phyloP scores from a whole-genome alignment of 345 rosid genomes.

The Carallia pectinifolia region DNA sequence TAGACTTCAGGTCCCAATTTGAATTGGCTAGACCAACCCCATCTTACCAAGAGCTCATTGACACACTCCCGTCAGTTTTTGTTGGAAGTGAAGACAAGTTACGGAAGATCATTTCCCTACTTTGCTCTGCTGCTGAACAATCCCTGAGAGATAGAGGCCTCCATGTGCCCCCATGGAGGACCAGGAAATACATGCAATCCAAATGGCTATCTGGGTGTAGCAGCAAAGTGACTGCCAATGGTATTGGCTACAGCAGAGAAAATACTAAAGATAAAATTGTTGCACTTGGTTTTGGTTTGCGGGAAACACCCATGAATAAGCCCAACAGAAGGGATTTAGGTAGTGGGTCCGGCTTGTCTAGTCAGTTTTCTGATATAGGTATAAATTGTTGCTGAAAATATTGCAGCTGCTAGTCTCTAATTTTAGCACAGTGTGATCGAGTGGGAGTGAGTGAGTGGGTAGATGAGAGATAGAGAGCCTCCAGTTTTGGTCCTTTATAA shows the following conservation, averaged over 20 bases:
- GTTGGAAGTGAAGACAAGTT: conserved; percentile 49
- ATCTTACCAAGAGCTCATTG: conserved; percentile 37
- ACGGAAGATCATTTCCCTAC: conserved; percentile 32
- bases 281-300: not conserved
- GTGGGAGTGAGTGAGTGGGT: no score
- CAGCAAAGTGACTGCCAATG: conserved; percentile 2
- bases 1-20: conserved; percentile 59
- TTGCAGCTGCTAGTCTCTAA: not conserved
- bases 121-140: conserved; percentile 51
- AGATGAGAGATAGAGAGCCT: not conserved
- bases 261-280: conserved; percentile 7
- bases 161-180: conserved; percentile 66
- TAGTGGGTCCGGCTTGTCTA: conserved; percentile 43
- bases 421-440: conserved; percentile 1
- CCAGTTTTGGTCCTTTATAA: conserved; percentile 10
- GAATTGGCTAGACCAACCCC: conserved; percentile 62
- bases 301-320: conserved; percentile 30
- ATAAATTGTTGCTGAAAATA: conserved; percentile 42
- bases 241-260: not conserved
- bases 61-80: conserved; percentile 42
- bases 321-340: conserved; percentile 23
- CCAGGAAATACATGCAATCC: conserved; percentile 45
- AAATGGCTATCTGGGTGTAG: conserved; percentile 40
- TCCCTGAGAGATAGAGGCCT: conserved; percentile 50
- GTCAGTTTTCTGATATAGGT: conserved; percentile 42